Evolutionary conservation across 1,284 basidiomycete species (phyloP), one percentile per base, ranked within the genome.

Genomic region (Trichosporon coremiiforme): DNA sequence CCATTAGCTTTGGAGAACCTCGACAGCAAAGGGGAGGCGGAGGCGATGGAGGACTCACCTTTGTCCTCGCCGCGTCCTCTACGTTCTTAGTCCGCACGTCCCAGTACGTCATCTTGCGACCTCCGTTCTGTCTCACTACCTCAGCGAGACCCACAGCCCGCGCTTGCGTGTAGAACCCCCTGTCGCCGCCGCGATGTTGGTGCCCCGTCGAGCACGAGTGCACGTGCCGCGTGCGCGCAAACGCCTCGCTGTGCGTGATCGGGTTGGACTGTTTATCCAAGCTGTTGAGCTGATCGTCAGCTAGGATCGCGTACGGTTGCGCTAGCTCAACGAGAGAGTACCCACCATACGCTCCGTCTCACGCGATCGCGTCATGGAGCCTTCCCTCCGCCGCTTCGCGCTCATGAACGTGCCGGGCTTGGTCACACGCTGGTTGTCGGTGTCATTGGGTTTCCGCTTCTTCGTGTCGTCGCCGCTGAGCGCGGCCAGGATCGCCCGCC

Each of bases 201-300:
- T 83, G 81, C 0, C 81, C 81, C 2, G 79, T 82, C 4, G 80
- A 74, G 47, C 75, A 75, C 1, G 81, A 83, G n/a, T 80, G 77
- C 47, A 83, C 78, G 68, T 82, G 80, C 31, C 79, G 77, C 1
- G 80, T 80, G 53, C 79, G 77, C 50, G 50, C 12, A 62, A 79
- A 81, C 22, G 78, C 68, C 64, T 81, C 78, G 8, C 78, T 80
- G 69, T 83, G 80, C 0, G 80, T 82, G 35, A 83, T 79, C 9
- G 80, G 80, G 70, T 83, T 83, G 15, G 64, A 55, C 7, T 72
- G 57, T 45, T 76, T 77, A 2, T 73, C 75, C 12, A 76, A 67
- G 8, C 78, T 78, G 10, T 63, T 74, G 69, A 83, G 71, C 79
- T 80, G 73, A n/a, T 1, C 3, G 64, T 70, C 53, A 68, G 64